A percentile compares a stretch with the other conserved stretches of the same genome.
phyloP scores from a whole-genome alignment of 441 rosid species.

The Breynia disticha region DNA sequence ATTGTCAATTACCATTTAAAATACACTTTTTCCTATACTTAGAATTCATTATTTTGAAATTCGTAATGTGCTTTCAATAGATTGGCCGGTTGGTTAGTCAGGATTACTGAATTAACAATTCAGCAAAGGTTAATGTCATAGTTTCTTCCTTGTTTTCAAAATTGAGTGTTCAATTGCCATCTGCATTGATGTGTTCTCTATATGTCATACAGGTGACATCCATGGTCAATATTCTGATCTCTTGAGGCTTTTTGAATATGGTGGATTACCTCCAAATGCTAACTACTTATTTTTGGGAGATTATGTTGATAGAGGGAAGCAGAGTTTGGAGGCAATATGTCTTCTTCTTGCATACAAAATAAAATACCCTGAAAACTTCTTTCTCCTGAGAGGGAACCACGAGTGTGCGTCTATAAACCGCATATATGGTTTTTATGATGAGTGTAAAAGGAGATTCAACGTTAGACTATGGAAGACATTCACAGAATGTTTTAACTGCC shows the following conservation, averaged over 20 bases:
- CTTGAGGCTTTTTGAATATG: constrained; percentile 81
- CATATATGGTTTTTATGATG: constrained; percentile 66
- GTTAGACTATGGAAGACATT: constrained; percentile 59
- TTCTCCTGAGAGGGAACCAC: constrained; percentile 68
- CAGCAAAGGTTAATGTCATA: background rate
- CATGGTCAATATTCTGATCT: constrained; percentile 90
- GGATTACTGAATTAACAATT: too few species aligned
- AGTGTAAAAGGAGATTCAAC: constrained; percentile 66
- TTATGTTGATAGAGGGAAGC: constrained; percentile 78
- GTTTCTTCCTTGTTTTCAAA: background rate
- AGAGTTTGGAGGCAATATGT: constrained; percentile 67
- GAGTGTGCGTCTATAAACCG: constrained; percentile 77
- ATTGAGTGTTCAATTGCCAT: background rate
- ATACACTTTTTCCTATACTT: too few species aligned
- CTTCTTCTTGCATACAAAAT: constrained; percentile 66
- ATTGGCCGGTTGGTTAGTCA: too few species aligned
- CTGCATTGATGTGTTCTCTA: constrained; percentile 11
- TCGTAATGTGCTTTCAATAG: too few species aligned
- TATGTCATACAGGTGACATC: constrained; percentile 56
- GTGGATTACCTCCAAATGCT: constrained; percentile 69
- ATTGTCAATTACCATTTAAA: too few species aligned
- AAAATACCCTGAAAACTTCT: constrained; percentile 59
- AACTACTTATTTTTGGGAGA: constrained; percentile 84
- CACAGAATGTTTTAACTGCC: constrained; percentile 58
- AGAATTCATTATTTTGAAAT: too few species aligned